Evolutionary conservation across 2,329 filamentous ascomycete species (phyloP).

Genomic region (Lachnellula subtilissima): DNA sequence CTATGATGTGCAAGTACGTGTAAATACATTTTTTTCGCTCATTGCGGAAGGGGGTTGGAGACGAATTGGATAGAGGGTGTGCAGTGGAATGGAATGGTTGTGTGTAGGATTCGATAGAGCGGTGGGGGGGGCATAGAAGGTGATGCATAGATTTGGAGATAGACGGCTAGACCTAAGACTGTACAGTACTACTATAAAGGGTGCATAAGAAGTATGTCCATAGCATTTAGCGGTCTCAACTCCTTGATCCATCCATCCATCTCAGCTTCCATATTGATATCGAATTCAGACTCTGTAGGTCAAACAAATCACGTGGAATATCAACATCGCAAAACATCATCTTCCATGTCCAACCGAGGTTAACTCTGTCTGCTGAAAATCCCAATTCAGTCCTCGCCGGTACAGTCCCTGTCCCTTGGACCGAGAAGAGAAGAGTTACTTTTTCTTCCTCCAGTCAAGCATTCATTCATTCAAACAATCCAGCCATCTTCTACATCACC

Average conservation of each 20-base stretch:
- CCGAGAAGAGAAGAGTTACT: no score
- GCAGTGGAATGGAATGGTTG: not conserved
- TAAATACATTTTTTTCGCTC: constrained; percentile 20
- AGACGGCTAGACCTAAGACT: constrained; percentile 6
- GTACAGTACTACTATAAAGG: constrained; percentile 2
- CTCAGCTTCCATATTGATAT: not conserved
- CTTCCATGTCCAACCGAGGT: no score
- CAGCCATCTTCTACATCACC: no score
- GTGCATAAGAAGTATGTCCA: no score
- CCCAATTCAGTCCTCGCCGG: no score
- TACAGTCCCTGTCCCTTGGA: no score
- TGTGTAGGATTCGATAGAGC: not conserved
- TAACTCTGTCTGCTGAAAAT: no score
- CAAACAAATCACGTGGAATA: no score
- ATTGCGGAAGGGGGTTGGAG: not conserved
- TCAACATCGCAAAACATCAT: no score
- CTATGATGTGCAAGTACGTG: constrained; percentile 88
- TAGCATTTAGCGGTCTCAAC: not conserved
- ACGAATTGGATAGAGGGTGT: not conserved
- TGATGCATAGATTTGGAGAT: not conserved
- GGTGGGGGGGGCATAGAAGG: not conserved
- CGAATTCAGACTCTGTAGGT: no score
- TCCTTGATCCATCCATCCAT: not conserved
- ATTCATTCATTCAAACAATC: no score
- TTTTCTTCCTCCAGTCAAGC: no score